phyloP scores from a whole-genome alignment of 2,329 filamentous ascomycete genomes.

The Xylariaceae sp. region DNA sequence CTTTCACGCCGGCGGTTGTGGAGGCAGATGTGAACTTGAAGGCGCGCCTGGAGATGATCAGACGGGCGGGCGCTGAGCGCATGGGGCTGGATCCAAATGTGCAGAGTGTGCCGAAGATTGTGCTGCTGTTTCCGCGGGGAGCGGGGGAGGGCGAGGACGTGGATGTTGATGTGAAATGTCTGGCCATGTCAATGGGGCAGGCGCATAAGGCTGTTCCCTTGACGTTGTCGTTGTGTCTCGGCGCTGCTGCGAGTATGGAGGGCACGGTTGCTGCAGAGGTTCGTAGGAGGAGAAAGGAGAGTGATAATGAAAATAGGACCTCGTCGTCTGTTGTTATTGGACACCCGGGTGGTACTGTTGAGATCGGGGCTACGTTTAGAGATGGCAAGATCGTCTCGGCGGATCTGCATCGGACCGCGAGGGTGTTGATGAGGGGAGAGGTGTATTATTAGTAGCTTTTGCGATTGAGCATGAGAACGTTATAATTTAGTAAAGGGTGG shows the following conservation, averaged over 20 bases:
- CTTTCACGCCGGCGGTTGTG: conserved; percentile 37
- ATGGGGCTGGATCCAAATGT: conserved; percentile 50
- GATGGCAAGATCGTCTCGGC: conserved; percentile 52
- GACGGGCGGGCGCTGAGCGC: conserved; percentile 44
- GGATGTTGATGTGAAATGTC: conserved; percentile 50
- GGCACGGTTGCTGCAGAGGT: conserved; percentile 25
- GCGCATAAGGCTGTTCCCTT: conserved; percentile 52
- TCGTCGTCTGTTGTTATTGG: conserved; percentile 48
- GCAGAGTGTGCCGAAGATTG: conserved; percentile 53
- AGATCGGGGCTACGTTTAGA: conserved; percentile 51
- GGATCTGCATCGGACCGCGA: conserved; percentile 54
- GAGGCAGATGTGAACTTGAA: conserved; percentile 44
- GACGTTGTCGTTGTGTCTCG: conserved; percentile 50
- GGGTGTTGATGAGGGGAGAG: conserved; percentile 57
- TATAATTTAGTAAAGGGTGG: too few species aligned
- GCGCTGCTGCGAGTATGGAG: conserved; percentile 46
- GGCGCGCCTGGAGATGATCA: conserved; percentile 45
- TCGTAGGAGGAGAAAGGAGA: not conserved
- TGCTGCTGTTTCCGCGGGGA: conserved; percentile 48
- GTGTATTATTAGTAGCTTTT: conserved; percentile 56
- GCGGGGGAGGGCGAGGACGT: conserved; percentile 18
- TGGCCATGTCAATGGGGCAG: conserved; percentile 55
- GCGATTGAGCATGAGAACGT: too few species aligned
- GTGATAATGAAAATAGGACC: not conserved
- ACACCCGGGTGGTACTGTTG: conserved; percentile 55